Conservation (phyloP, 495 filamentous ascomycete genomes). For the Daldinia concentrica region DNA sequence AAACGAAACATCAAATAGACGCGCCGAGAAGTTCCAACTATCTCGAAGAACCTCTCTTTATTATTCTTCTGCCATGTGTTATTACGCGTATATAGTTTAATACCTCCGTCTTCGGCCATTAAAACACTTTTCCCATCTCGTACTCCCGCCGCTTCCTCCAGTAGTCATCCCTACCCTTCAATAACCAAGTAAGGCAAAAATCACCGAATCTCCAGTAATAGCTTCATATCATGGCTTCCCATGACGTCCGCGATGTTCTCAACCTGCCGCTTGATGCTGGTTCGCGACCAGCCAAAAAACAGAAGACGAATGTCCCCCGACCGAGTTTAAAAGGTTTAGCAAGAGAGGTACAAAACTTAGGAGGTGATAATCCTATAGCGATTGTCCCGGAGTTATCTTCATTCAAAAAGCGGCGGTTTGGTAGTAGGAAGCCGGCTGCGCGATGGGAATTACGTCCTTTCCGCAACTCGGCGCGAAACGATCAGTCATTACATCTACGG, state of each 20-base stretch:
- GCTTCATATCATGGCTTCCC: constrained; percentile 69
- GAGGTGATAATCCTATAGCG: constrained; percentile 58
- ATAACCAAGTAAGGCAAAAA: background rate
- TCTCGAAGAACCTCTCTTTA: background rate
- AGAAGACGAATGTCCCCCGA: constrained; percentile 74
- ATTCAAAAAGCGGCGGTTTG: constrained; percentile 60
- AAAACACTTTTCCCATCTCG: background rate
- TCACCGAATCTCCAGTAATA: background rate
- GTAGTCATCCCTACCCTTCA: background rate
- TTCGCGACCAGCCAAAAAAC: constrained; percentile 75
- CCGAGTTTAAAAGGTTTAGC: constrained; percentile 68
- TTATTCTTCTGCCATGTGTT: constrained; percentile 21
- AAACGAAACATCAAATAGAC: constrained; percentile 6
- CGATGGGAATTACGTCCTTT: constrained; percentile 62
- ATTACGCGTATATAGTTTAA: constrained; percentile 18
- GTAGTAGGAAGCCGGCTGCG: constrained; percentile 69
- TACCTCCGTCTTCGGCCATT: background rate
- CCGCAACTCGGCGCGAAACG: constrained; percentile 64
- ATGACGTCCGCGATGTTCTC: constrained; percentile 90
- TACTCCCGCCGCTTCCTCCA: background rate
- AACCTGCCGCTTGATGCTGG: constrained; percentile 75
- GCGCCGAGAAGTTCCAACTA: background rate
- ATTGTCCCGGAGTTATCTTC: constrained; percentile 57
- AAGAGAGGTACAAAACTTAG: constrained; percentile 68
- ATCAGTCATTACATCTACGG: constrained; percentile 63